phyloP scores from a whole-genome alignment of 306 rosid genomes.

The Vigna mungo region DNA sequence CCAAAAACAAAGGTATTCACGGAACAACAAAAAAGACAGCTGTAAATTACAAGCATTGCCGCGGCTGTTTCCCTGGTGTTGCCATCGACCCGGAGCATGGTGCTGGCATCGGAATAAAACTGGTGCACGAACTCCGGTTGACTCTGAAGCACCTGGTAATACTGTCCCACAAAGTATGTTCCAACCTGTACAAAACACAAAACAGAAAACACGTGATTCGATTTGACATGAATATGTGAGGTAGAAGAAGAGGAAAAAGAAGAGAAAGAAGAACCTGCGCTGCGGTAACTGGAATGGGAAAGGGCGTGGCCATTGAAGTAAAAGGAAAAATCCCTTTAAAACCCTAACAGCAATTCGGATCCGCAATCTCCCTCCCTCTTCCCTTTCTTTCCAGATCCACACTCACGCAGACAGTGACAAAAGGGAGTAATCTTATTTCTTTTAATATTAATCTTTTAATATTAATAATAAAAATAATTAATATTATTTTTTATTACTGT shows the following conservation, averaged over 20 bases:
- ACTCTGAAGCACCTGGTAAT: slow-evolving; percentile 88
- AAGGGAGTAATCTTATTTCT: background rate
- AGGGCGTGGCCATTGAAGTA: slow-evolving; percentile 75
- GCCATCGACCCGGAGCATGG: slow-evolving; percentile 88
- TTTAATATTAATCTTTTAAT: background rate
- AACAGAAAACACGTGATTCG: background rate
- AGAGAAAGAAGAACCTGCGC: slow-evolving; percentile 69
- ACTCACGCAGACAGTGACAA: background rate
- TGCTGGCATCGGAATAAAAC: slow-evolving; percentile 93
- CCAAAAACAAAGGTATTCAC: background rate
- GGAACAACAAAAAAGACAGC: background rate
- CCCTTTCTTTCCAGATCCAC: slow-evolving; percentile 15
- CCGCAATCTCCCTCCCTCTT: slow-evolving; percentile 43
- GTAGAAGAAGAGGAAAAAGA: background rate
- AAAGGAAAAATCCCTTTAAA: slow-evolving; percentile 54
- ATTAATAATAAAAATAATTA: background rate
- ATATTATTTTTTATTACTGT: background rate
- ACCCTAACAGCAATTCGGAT: slow-evolving; percentile 61
- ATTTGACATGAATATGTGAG: background rate
- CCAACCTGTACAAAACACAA: slow-evolving; percentile 64
- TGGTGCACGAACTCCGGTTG: slow-evolving; percentile 91
- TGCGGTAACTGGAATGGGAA: slow-evolving; percentile 80
- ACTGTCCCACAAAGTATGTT: slow-evolving; percentile 95
- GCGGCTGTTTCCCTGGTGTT: slow-evolving; percentile 71
- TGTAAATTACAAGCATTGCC: slow-evolving; percentile 75